Evolutionary conservation across 768 basidiomycete genomes (phyloP).

Genomic region (Saitozyma sp.): DNA sequence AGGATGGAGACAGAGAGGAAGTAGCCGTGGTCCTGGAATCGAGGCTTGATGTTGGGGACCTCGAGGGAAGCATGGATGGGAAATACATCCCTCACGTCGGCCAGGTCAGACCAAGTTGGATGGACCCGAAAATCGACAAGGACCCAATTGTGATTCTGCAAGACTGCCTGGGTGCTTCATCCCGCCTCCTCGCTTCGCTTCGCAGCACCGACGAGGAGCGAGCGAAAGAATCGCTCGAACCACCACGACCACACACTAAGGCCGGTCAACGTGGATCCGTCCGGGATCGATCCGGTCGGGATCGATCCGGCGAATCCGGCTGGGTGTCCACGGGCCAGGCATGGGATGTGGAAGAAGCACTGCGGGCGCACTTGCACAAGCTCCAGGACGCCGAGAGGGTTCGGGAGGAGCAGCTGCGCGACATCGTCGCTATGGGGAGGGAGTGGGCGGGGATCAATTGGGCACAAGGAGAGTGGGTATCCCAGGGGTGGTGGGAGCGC

Average conservation of each 20-base stretch:
- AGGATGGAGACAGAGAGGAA: not conserved
- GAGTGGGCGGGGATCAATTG: too few relatives aligned
- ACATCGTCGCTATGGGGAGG: too few relatives aligned
- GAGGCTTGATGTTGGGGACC: not conserved
- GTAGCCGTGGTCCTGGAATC: not conserved
- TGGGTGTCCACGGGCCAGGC: not conserved
- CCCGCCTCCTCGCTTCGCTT: not conserved
- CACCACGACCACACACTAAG: not conserved
- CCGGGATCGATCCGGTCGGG: not conserved
- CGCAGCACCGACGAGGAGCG: too few relatives aligned
- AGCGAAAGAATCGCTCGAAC: not conserved
- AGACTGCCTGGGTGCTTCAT: constrained; percentile 7
- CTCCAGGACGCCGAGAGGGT: too few relatives aligned
- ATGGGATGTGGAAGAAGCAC: not conserved
- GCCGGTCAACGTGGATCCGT: not conserved
- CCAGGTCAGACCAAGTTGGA: not conserved
- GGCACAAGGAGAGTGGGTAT: too few relatives aligned
- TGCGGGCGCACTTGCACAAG: too few relatives aligned
- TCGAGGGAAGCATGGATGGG: not conserved
- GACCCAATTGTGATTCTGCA: constrained; percentile 9
- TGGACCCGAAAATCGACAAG: not conserved
- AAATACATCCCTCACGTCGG: not conserved
- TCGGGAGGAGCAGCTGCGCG: too few relatives aligned
- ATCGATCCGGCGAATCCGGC: not conserved
- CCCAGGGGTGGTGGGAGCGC: too few relatives aligned